Evolutionary conservation across 352 stramenopile species (phyloP), one percentile per base, ranked within the genome.

Genomic region (Phytophthora cactorum): DNA sequence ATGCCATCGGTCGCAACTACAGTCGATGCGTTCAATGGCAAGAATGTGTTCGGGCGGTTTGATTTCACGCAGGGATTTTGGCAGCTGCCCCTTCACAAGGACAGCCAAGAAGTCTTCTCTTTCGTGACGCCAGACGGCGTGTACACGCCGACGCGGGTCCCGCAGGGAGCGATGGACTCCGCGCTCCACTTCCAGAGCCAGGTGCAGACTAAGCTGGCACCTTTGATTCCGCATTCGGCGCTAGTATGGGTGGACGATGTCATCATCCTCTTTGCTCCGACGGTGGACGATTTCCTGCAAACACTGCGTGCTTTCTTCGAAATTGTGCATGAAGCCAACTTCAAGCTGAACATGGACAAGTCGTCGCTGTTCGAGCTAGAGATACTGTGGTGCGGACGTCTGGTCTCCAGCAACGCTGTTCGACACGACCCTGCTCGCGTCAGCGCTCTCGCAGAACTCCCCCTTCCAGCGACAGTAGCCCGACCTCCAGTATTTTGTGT

Each of bases 1-100:
- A 53, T 53, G 47, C 47, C 47, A 10, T 12, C 47, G 11, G 0
- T 7, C 2, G 27, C 47, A 5, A 53, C 28, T 3, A 39, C 25
- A 3, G 12, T 7, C 5, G 28, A 34, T 2, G 10, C 27, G 27
- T 53, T 53, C n/a, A 11, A 6, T 1, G 28, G 25, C 28, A 32
- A 53, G 11, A n/a, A 38, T 2, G 2, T 53, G 0, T 53, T 53
- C 14, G 47, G 2, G 11, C 5, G 9, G 8, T 53, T 53, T 12
- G 25, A 53, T 22, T 39, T 39, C 15, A 53, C 10, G 4, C 47
- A 53, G 11, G 47, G 25, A 11, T 55, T 55, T n/a, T 43, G 49
- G 29, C 12, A 43, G 6, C 29, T 55, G 1, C 31, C 47, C 4
- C n/a, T 43, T 9, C 25, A 25, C 5, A 8, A 27, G 8, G 49